Evolutionary conservation across 1,284 basidiomycete species (phyloP).

Genomic region (Kwoniella shivajii): DNA sequence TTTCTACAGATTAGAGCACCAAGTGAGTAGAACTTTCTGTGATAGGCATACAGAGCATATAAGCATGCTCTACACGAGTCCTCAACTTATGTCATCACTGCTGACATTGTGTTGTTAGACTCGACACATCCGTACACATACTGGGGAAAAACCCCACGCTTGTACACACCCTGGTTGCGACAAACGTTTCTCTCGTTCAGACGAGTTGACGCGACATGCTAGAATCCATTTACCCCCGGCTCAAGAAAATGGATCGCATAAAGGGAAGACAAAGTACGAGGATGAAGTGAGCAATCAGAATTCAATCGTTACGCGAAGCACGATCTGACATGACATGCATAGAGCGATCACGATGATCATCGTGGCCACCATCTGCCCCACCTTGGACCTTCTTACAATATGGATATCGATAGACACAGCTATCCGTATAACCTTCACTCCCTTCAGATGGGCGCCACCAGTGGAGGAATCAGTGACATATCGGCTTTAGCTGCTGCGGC

Average conservation of each 20-base stretch:
- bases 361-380: conserved; percentile 41
- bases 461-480: conserved; percentile 59
- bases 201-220: conserved; percentile 94
- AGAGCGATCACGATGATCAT: conserved; percentile 44
- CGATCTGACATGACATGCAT: neutral
- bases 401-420: conserved; percentile 49
- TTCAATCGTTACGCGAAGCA: neutral
- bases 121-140: conserved; percentile 96
- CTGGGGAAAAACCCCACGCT: conserved; percentile 94
- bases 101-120: conserved; percentile 63
- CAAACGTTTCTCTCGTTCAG: conserved; percentile 95
- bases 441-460: conserved; percentile 36
- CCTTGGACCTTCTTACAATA: conserved; percentile 49
- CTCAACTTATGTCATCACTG: too few species aligned
- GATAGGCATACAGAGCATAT: neutral
- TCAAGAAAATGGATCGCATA: conserved; percentile 38
- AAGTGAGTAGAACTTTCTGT: conserved; percentile 61
- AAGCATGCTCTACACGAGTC: too few species aligned
- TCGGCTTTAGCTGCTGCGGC: conserved; percentile 76
- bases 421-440: conserved; percentile 44
- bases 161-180: conserved; percentile 95
- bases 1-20: conserved; percentile 89
- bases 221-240: conserved; percentile 73
- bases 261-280: conserved; percentile 38
- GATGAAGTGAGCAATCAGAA: conserved; percentile 40